Percentiles rank a stretch among this genome's conserved stretches.
Evolutionary conservation across 169 alveolate species (phyloP).

Genomic region (Perkinsus olseni): DNA sequence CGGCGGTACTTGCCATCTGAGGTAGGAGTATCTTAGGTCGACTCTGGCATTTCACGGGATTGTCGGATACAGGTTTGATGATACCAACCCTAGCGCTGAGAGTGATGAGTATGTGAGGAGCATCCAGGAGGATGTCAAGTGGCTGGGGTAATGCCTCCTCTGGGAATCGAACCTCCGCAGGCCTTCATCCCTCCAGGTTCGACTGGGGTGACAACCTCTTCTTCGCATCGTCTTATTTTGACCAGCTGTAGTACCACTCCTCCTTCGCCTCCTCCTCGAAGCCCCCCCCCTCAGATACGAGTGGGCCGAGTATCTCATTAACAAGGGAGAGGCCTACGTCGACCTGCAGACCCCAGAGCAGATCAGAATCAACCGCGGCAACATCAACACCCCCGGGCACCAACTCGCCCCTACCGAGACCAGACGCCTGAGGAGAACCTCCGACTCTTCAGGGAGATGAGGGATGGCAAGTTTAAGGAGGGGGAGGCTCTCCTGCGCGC

Average conservation of each 20-base stretch:
- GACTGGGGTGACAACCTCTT: slow-evolving; percentile 84
- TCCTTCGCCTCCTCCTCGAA: neutral
- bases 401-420: slow-evolving; percentile 84
- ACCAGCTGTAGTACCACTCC: slow-evolving; percentile 57
- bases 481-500: slow-evolving; percentile 91
- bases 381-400: slow-evolving; percentile 65
- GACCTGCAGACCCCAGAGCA: slow-evolving; percentile 88
- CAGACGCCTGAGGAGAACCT: slow-evolving; percentile 91
- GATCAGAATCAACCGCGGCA: slow-evolving; percentile 76
- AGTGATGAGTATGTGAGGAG: slow-evolving; percentile 85
- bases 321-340: slow-evolving; percentile 93
- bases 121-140: slow-evolving; percentile 75
- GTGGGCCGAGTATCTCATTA: slow-evolving; percentile 88
- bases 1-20: slow-evolving; percentile 86
- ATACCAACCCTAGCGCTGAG: slow-evolving; percentile 97
- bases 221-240: slow-evolving; percentile 95
- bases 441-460: slow-evolving; percentile 87
- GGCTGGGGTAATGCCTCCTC: slow-evolving; percentile 83
- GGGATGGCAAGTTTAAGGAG: slow-evolving; percentile 85
- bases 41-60: no score
- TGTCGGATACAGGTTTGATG: slow-evolving; percentile 73
- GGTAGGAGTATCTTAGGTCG: slow-evolving; percentile 35
- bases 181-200: slow-evolving; percentile 10
- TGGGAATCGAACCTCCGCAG: neutral
- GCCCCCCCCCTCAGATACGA: slow-evolving; percentile 39